A percentile compares a stretch with the other conserved stretches of the same genome.
Evolutionary conservation across 176 grass and related monocot genomes (phyloP).

Genomic region (Aegilops sharonensis): DNA sequence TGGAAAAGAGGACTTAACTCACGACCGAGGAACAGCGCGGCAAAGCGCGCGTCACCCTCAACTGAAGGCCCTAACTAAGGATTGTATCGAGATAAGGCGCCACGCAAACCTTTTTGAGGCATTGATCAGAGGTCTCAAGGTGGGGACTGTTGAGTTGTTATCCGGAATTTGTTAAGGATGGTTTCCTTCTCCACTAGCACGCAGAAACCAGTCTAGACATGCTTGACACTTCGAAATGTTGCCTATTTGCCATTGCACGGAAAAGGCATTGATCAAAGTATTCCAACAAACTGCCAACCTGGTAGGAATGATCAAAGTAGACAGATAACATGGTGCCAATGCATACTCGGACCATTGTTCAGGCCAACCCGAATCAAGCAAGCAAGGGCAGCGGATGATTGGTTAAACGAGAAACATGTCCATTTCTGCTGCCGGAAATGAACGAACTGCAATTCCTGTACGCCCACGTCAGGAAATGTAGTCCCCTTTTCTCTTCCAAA

Average conservation of each 20-base stretch:
- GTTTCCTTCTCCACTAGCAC: background rate
- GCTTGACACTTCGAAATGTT: background rate
- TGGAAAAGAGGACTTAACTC: too few species aligned
- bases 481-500: background rate
- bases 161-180: background rate
- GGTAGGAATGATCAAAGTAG: background rate
- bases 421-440: background rate
- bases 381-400: background rate
- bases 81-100: too few species aligned
- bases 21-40: too few species aligned
- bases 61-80: too few species aligned
- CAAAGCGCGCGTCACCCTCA: too few species aligned
- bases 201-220: background rate
- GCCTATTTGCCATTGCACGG: background rate
- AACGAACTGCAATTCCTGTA: background rate
- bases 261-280: background rate
- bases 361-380: background rate
- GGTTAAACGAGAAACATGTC: background rate
- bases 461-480: background rate
- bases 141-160: too few species aligned
- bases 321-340: background rate
- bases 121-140: too few species aligned
- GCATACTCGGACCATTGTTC: background rate
- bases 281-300: background rate
- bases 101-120: too few species aligned